These are phyloP conservation scores for Anthoceros angustus DNA, from an alignment of 225 moss, liverwort and hornwort genomes.

Conservation along the genomic window DNA sequence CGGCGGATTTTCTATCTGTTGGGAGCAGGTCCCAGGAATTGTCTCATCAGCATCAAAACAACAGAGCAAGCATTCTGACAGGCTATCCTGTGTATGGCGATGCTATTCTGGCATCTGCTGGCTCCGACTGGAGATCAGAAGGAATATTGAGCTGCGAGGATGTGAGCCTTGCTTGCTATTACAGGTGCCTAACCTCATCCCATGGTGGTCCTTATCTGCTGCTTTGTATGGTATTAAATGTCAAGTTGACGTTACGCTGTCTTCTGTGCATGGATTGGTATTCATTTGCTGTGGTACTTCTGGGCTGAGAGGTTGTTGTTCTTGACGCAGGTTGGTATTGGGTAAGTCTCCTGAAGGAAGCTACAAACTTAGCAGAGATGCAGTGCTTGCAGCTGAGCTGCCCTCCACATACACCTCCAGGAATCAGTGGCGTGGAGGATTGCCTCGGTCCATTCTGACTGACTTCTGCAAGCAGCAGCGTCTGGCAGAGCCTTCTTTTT, in stretches of 20 bases:
- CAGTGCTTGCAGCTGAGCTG: conserved; percentile 54
- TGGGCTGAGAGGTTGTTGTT: background rate
- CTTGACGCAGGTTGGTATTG: conserved; percentile 49
- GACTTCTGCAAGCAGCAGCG: conserved; percentile 84
- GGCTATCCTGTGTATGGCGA: conserved; percentile 74
- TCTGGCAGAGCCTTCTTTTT: conserved; percentile 58
- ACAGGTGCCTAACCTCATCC: conserved; percentile 27
- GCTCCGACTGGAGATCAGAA: conserved; percentile 60
- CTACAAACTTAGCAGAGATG: conserved; percentile 60
- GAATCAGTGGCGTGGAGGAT: conserved; percentile 67
- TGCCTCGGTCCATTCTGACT: conserved; percentile 56
- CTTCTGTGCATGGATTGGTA: no score
- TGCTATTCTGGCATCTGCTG: conserved; percentile 73
- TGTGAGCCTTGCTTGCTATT: conserved; percentile 47
- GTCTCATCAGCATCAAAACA: conserved; percentile 25
- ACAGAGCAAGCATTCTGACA: conserved; percentile 71
- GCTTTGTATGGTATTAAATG: no score
- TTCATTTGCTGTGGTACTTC: no score
- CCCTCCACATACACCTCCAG: conserved; percentile 54
- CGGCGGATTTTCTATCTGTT: no score
- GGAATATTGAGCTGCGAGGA: conserved; percentile 39
- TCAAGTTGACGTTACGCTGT: no score
- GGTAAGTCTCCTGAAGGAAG: conserved; percentile 78
- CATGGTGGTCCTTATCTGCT: background rate
- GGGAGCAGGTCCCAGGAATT: no score